Evolutionary conservation across 1,284 basidiomycete species (phyloP).

Genomic region (Peniophora sp.): DNA sequence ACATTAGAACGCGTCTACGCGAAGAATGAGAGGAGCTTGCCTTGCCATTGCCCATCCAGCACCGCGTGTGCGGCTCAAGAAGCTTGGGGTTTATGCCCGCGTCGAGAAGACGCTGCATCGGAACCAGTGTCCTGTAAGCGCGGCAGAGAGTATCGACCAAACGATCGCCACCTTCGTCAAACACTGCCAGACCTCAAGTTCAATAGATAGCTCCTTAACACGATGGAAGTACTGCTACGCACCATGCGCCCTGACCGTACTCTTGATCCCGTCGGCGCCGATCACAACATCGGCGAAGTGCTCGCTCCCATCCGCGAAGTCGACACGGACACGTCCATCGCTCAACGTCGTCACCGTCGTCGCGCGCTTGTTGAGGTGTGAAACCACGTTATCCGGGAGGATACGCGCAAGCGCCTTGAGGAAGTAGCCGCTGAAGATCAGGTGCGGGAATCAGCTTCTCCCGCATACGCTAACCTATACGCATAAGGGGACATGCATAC

Average conservation of each 20-base stretch:
- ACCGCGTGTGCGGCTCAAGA: constrained; percentile 20
- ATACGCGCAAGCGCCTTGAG: constrained; percentile 33
- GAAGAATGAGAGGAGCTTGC: too few relatives aligned
- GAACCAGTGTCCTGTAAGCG: constrained; percentile 36
- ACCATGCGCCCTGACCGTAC: constrained; percentile 28
- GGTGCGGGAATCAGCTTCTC: not conserved
- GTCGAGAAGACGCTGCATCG: constrained; percentile 22
- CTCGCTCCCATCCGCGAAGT: constrained; percentile 36
- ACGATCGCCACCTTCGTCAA: constrained; percentile 12
- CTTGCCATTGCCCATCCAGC: constrained; percentile 35
- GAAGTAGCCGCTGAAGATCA: constrained; percentile 32
- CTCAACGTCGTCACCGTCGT: constrained; percentile 19
- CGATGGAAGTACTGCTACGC: too few relatives aligned
- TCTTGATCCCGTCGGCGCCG: constrained; percentile 43
- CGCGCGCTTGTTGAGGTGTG: constrained; percentile 42
- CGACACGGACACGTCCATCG: constrained; percentile 22
- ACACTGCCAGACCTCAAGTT: too few relatives aligned
- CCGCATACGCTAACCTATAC: not conserved
- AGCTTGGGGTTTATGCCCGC: constrained; percentile 29
- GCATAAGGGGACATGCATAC: not conserved
- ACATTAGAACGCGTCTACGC: not conserved
- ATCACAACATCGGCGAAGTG: constrained; percentile 38
- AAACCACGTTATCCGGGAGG: constrained; percentile 20
- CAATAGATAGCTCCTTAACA: too few relatives aligned
- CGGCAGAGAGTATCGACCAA: constrained; percentile 31